Evolutionary conservation across 2,329 filamentous ascomycete genomes (phyloP), one percentile per base, ranked within the genome.

Genomic region (Geosmithia morbida): DNA sequence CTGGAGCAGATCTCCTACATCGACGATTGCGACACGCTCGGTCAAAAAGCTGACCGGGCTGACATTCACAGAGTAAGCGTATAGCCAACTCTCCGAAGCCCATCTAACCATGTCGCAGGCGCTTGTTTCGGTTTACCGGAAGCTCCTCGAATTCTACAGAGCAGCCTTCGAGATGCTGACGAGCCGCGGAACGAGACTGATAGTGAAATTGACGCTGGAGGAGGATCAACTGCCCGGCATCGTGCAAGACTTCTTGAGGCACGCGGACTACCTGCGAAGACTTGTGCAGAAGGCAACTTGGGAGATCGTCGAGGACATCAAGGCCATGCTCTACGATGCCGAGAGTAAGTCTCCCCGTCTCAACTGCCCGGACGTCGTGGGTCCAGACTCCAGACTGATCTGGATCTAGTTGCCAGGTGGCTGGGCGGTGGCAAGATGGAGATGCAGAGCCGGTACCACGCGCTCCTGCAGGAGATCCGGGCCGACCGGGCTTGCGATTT

Each of bases 1-100:
- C 48, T 57, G 29, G 51, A 59, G 50, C 55, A 57, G 44, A 52
- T 59, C 33, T 54, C 57, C 40, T 58, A 58, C 51, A 57, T 59
- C 42, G 56, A 57, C 43, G 57, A 56, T 43, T 59, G 56, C 47
- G 56, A 59, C 48, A 59, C 54, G 11, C 54, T 59, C 29, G 56
- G 57, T 22, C 56, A 58, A 45, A 58, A 48, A 48, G 46, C 47
- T 20, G 47, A 51, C 41, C 51, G 43, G 44, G 30, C 45, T 40
- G 47, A 49, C 29, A 50, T 51, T 41, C 51, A 51, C 47, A 44
- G 49, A 41, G 51, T 51, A 48, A 44, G 45, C 19, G 16, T 41
- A n/a, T 41, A 5, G 3, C 26, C 7, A 39, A 29, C 10, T 20
- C 14, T 33, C 29, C 10, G 22, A 20, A n/a, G 30, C 17, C 26